These are phyloP conservation scores for Aurifilum marmelostoma DNA, from an alignment of 2,329 filamentous ascomycete species.

Conservation along the genomic window DNA sequence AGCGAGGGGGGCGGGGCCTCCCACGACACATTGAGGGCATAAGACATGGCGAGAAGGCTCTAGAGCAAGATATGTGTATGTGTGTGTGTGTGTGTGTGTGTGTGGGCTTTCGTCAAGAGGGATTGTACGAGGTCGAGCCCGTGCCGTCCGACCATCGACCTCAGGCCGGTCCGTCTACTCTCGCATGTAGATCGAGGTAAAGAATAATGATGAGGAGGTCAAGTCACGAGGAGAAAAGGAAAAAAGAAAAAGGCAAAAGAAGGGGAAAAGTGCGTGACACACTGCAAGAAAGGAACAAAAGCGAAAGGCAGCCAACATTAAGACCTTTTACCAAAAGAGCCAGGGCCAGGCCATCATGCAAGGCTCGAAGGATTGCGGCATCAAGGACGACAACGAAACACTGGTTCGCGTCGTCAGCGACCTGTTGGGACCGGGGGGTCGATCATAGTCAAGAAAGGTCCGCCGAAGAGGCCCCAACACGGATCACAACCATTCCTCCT, in stretches of 20 bases:
- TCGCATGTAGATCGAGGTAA: background rate
- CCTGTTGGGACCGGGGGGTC: slow-evolving; percentile 6
- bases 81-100: too few species aligned
- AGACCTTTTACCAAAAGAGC: background rate
- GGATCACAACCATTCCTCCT: background rate
- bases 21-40: slow-evolving; percentile 14
- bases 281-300: background rate
- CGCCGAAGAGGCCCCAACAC: background rate
- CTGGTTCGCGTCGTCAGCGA: slow-evolving; percentile 1
- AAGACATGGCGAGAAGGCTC: slow-evolving; percentile 1
- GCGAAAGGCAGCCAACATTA: background rate
- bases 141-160: background rate
- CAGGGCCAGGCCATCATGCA: too few species aligned
- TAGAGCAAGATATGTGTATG: too few species aligned
- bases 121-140: background rate
- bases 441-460: background rate
- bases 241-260: background rate
- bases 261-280: background rate
- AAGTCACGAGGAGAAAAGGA: background rate
- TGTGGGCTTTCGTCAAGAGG: too few species aligned
- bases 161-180: background rate
- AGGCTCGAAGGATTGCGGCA: background rate
- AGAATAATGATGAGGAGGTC: background rate
- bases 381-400: background rate
- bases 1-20: slow-evolving; percentile 1